phyloP scores from a whole-genome alignment of 2,329 filamentous ascomycete genomes.

The Aspergillus udagawae region DNA sequence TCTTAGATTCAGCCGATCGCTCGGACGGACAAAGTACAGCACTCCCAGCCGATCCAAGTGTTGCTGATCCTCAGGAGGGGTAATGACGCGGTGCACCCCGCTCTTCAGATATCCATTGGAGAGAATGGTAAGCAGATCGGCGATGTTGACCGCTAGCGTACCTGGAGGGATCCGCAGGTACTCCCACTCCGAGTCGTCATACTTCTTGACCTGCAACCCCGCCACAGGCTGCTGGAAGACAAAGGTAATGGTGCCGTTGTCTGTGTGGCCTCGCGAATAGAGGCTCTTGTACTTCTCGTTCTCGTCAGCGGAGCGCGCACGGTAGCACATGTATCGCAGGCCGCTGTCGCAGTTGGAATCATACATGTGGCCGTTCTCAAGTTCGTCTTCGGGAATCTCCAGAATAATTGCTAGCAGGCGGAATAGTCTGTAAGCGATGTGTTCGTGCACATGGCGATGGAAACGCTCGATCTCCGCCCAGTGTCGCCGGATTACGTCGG shows the following conservation, averaged over 20 bases:
- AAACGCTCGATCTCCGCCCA: slow-evolving; percentile 55
- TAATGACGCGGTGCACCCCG: slow-evolving; percentile 44
- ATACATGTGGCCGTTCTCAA: slow-evolving; percentile 55
- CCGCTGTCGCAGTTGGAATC: slow-evolving; percentile 55
- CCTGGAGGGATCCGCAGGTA: slow-evolving; percentile 46
- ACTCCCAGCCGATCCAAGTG: slow-evolving; percentile 36
- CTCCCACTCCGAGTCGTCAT: slow-evolving; percentile 45
- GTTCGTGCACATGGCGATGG: slow-evolving; percentile 47
- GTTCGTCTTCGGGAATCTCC: slow-evolving; percentile 55
- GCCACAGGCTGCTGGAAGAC: slow-evolving; percentile 57
- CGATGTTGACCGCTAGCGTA: slow-evolving; percentile 50
- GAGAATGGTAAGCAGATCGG: slow-evolving; percentile 46
- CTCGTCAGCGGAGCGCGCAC: slow-evolving; percentile 45
- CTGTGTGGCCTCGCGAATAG: slow-evolving; percentile 51
- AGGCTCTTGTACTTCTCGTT: slow-evolving; percentile 42
- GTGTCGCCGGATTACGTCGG: slow-evolving; percentile 47
- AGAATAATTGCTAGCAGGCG: slow-evolving; percentile 57
- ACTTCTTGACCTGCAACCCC: slow-evolving; percentile 51
- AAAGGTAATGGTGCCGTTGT: slow-evolving; percentile 53
- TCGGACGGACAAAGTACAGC: slow-evolving; percentile 44
- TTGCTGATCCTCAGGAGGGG: slow-evolving; percentile 44
- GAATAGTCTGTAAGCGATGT: slow-evolving; percentile 54
- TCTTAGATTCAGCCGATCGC: slow-evolving; percentile 26
- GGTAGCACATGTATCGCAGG: slow-evolving; percentile 58
- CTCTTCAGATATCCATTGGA: slow-evolving; percentile 49